phyloP scores from a whole-genome alignment of 257 asterid genomes.

The Solanum etuberosum region DNA sequence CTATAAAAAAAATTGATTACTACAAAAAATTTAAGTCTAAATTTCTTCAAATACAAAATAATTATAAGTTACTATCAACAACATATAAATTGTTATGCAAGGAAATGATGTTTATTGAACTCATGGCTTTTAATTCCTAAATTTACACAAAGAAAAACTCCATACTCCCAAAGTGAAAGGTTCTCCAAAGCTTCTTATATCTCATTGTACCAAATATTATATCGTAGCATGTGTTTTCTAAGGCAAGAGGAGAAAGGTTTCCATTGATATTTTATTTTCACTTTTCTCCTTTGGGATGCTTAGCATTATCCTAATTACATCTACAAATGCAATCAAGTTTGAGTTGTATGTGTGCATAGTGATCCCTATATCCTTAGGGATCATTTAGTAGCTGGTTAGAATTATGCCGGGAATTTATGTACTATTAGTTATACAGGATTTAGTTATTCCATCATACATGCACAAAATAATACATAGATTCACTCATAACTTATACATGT shows the following conservation, averaged over 20 bases:
- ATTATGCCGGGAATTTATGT: neutral
- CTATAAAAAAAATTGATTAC: neutral
- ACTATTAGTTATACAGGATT: neutral
- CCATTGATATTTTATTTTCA: neutral
- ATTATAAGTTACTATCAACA: neutral
- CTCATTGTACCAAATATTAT: neutral
- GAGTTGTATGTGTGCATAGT: neutral
- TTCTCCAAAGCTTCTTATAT: neutral
- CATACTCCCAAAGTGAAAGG: neutral
- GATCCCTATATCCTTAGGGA: neutral
- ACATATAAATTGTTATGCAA: neutral
- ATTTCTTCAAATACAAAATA: neutral
- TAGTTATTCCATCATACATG: neutral
- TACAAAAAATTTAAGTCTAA: neutral
- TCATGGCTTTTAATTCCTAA: neutral
- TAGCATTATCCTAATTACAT: neutral
- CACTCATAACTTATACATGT: neutral
- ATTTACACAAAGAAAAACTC: neutral
- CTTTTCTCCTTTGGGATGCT: neutral
- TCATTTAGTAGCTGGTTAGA: neutral
- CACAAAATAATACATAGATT: neutral
- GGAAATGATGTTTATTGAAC: neutral
- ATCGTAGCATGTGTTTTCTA: neutral
- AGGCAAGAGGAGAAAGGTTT: neutral
- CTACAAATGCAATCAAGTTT: neutral